phyloP scores from a whole-genome alignment of 768 basidiomycete genomes.

The Strobilomyces echinocephalus region DNA sequence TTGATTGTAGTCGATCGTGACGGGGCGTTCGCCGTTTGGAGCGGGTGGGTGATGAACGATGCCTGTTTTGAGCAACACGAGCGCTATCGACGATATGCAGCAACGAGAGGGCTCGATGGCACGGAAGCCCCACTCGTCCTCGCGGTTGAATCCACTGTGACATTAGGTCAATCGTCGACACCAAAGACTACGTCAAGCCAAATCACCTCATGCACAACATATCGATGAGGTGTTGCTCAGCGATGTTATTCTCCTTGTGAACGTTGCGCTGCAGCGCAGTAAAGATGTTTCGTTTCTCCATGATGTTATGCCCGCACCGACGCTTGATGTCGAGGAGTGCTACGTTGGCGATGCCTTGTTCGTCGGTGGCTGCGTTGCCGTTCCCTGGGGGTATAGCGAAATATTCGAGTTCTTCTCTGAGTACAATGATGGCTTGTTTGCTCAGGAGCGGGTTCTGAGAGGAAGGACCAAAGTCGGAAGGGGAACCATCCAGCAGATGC shows the following conservation, averaged over 20 bases:
- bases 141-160: conserved; percentile 82
- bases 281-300: conserved; percentile 90
- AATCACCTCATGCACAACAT: conserved; percentile 98
- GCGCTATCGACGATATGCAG: conserved; percentile 96
- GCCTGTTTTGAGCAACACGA: conserved; percentile 95
- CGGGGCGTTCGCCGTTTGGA: conserved; percentile 58
- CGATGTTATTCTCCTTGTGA: conserved; percentile 97
- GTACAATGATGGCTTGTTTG: conserved; percentile 97
- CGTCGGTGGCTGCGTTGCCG: conserved; percentile 60
- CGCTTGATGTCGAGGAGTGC: conserved; percentile 76
- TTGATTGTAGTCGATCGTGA: conserved; percentile 84
- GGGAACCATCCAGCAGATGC: conserved; percentile 63
- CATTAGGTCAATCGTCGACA: conserved; percentile 8
- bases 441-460: conserved; percentile 87
- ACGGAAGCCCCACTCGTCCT: conserved; percentile 98
- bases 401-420: conserved; percentile 97
- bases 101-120: conserved; percentile 94
- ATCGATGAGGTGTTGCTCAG: conserved; percentile 98
- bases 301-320: conserved; percentile 80
- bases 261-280: conserved; percentile 98
- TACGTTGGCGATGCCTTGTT: conserved; percentile 75
- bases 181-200: neutral
- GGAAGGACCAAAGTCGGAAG: conserved; percentile 56
- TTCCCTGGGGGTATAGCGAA: conserved; percentile 88
- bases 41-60: conserved; percentile 64